Base-by-base conservation (phyloP, 805 yeast genomes). In the Tetrapisispora pingtungensis region DNA sequence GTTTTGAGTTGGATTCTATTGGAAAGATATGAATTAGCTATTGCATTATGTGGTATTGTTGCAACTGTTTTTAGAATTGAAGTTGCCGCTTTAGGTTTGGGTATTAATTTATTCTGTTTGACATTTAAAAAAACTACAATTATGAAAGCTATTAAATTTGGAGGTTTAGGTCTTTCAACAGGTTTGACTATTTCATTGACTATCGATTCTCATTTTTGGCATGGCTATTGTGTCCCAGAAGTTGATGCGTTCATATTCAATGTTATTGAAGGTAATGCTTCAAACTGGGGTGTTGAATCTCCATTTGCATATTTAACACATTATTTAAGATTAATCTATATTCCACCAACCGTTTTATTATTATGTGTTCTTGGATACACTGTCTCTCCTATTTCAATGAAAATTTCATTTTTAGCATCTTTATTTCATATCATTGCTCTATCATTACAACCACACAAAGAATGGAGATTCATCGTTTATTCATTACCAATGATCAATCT, bases 361-460 rank as follows among this genome's bases (percentile, higher is more conserved):
- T 59, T 65, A 45, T 64, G 61, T 36, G 42, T 57, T n/a, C 50
- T 65, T 13, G 77, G 73, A 4, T 58, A 63, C 38, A 62, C 59
- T 44, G 58, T 59, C 31, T 69, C 64, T 40, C 62, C 66, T 22
- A 57, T 59, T 14, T 56, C 55, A 18, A 53, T 77, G 32, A 71
- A 74, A 34, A 62, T 79, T 6, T 56, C 80, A 24, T 69, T 75
- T 1, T 47, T 74, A 15, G 68, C 86, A 1, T 66, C 83, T 0
- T 35, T 80, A 1, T 41, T 75, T 14, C 89, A 69, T 56, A 70
- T 88, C n/a, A 48, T 67, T 1, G 54, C 77, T 5, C 72, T 88
- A 73, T 87, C 96, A 0, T 60, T 81, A 42, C 93, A 84, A 61
- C 88, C 93, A 3, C 97, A 90, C 55, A 90, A 90, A 59, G 97